Evolutionary conservation across 2,329 filamentous ascomycete species (phyloP).

Genomic region (Fusarium napiforme): DNA sequence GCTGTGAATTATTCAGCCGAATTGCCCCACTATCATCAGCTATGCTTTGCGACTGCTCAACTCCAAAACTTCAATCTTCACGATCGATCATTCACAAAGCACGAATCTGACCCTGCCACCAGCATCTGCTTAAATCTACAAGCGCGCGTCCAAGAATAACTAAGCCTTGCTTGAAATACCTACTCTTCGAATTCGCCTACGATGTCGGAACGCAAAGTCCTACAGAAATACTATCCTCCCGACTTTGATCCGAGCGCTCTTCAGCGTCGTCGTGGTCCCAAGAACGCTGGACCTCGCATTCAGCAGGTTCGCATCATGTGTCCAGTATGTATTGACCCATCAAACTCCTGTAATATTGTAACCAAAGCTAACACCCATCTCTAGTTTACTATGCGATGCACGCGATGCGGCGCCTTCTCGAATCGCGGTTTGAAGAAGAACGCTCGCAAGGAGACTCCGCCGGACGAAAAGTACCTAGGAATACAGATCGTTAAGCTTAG

Average conservation of each 20-base stretch:
- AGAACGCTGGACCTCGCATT: slow-evolving; percentile 79
- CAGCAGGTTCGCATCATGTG: slow-evolving; percentile 76
- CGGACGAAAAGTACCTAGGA: slow-evolving; percentile 89
- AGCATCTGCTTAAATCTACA: background rate
- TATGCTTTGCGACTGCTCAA: background rate
- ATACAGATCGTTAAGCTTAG: slow-evolving; percentile 48
- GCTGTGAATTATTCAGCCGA: background rate
- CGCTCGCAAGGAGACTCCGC: slow-evolving; percentile 76
- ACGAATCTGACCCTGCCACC: background rate
- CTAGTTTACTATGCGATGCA: slow-evolving; percentile 57
- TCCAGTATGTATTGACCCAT: background rate
- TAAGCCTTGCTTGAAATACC: background rate
- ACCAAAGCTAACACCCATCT: background rate
- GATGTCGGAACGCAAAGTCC: slow-evolving; percentile 90
- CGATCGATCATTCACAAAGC: background rate
- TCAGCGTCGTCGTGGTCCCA: slow-evolving; percentile 74
- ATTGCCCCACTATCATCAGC: background rate
- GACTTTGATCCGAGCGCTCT: slow-evolving; percentile 93
- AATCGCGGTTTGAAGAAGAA: background rate
- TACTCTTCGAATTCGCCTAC: slow-evolving; percentile 40
- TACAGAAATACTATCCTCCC: slow-evolving; percentile 73
- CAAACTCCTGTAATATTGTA: background rate
- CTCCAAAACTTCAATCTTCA: background rate
- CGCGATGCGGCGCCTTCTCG: slow-evolving; percentile 67
- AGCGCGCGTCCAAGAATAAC: background rate